Evolutionary conservation across 768 basidiomycete genomes (phyloP).

Genomic region (Lactarius quietus): DNA sequence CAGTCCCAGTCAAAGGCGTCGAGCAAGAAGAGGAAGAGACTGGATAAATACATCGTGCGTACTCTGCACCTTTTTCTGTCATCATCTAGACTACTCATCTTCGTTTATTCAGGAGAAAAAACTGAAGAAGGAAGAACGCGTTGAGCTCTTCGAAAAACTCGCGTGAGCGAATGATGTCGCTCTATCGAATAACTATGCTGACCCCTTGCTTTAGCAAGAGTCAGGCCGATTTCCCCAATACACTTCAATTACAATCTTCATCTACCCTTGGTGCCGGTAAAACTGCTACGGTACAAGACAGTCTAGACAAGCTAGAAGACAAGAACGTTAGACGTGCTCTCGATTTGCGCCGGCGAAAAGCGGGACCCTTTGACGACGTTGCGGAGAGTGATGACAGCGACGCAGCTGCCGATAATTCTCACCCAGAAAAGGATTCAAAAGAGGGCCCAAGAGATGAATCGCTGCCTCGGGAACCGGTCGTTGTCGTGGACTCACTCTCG

Average conservation of each 20-base stretch:
- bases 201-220: constrained; percentile 43
- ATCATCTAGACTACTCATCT: background rate
- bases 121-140: constrained; percentile 83
- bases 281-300: constrained; percentile 55
- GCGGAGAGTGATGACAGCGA: constrained; percentile 16
- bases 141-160: constrained; percentile 73
- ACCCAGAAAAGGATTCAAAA: background rate
- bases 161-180: constrained; percentile 49
- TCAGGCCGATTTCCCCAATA: constrained; percentile 61
- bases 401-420: background rate
- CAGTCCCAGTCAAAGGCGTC: constrained; percentile 36
- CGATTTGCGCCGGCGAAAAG: constrained; percentile 50
- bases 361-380: constrained; percentile 27
- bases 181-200: constrained; percentile 3
- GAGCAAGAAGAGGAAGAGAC: constrained; percentile 46
- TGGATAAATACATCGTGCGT: constrained; percentile 50
- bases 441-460: constrained; percentile 1
- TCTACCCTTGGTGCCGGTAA: constrained; percentile 80
- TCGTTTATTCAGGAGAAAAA: constrained; percentile 71
- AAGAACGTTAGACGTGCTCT: constrained; percentile 51
- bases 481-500: constrained; percentile 11
- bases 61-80: background rate
- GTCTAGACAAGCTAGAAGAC: constrained; percentile 56
- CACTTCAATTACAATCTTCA: constrained; percentile 68
- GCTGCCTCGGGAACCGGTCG: background rate